phyloP scores from a whole-genome alignment of 2,329 filamentous ascomycete genomes.

The Coccinonectria pachysandricola region DNA sequence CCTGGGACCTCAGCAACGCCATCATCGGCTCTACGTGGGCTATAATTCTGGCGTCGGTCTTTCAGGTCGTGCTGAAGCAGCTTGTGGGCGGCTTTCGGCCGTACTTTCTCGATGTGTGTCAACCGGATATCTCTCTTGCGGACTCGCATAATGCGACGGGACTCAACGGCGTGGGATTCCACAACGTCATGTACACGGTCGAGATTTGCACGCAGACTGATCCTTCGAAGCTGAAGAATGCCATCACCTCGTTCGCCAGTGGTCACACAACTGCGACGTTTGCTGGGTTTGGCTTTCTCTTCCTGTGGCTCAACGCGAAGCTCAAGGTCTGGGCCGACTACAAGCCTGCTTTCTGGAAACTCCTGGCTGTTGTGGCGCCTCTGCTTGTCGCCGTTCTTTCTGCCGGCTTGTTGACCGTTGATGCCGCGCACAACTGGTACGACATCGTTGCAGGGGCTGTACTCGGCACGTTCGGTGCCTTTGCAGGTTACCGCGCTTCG shows the following conservation, averaged over 20 bases:
- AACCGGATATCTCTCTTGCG: slow-evolving; percentile 40
- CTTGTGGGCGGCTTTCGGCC: slow-evolving; percentile 54
- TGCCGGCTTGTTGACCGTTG: slow-evolving; percentile 50
- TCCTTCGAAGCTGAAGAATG: slow-evolving; percentile 44
- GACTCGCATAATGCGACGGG: slow-evolving; percentile 30
- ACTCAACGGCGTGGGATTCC: slow-evolving; percentile 39
- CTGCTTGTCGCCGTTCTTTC: slow-evolving; percentile 51
- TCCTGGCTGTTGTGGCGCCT: slow-evolving; percentile 46
- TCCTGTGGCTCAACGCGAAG: slow-evolving; percentile 61
- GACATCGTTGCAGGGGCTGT: slow-evolving; percentile 54
- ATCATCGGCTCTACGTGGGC: slow-evolving; percentile 51
- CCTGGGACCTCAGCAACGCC: slow-evolving; percentile 53
- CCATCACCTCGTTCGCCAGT: slow-evolving; percentile 56
- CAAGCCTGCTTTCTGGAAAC: slow-evolving; percentile 57
- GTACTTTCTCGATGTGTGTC: slow-evolving; percentile 54
- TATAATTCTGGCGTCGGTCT: slow-evolving; percentile 48
- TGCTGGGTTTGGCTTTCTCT: slow-evolving; percentile 53
- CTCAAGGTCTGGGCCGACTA: slow-evolving; percentile 60
- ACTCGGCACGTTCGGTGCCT: slow-evolving; percentile 53
- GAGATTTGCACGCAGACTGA: slow-evolving; percentile 50
- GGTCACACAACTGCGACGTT: slow-evolving; percentile 58
- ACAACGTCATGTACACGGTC: slow-evolving; percentile 52
- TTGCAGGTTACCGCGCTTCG: slow-evolving; percentile 53
- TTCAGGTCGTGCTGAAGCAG: slow-evolving; percentile 58
- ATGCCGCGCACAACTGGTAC: slow-evolving; percentile 60